phyloP scores from a whole-genome alignment of 2,329 filamentous ascomycete genomes.

The Sporothrix pseudoabietina region DNA sequence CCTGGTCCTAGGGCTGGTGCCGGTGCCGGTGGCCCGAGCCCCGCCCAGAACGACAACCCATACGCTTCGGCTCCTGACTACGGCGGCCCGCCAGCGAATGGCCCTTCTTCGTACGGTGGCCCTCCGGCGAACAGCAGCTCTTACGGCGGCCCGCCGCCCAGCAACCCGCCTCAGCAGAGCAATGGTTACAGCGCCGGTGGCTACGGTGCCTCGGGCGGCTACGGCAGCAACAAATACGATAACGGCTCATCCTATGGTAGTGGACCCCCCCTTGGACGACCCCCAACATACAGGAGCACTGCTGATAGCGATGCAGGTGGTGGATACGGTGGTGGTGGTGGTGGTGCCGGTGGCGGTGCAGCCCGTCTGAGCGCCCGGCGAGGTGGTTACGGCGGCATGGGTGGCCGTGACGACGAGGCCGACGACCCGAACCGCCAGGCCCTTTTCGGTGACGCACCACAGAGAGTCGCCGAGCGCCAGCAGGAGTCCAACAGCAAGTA shows the following conservation, averaged over 20 bases:
- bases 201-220: constrained; percentile 55
- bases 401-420: constrained; percentile 45
- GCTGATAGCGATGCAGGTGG: constrained; percentile 35
- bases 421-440: constrained; percentile 62
- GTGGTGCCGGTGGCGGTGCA: constrained; percentile 22
- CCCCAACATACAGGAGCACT: constrained; percentile 34
- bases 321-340: constrained; percentile 36
- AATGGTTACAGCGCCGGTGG: constrained; percentile 57
- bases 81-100: background rate
- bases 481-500: constrained; percentile 43
- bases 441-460: constrained; percentile 60
- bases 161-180: constrained; percentile 34
- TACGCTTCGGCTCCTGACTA: constrained; percentile 11
- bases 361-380: constrained; percentile 43
- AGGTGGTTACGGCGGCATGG: constrained; percentile 64
- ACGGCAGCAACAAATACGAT: constrained; percentile 58
- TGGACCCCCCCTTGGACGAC: constrained; percentile 28
- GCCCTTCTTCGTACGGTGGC: constrained; percentile 11
- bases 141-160: constrained; percentile 16
- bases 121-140: constrained; percentile 10
- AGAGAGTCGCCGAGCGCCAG: constrained; percentile 47
- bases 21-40: constrained; percentile 32
- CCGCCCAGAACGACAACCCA: constrained; percentile 20
- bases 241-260: constrained; percentile 38
- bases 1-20: constrained; percentile 41